Base-by-base conservation (phyloP, 2,329 filamentous ascomycete genomes). In the Drechslerella coelobrocha region DNA sequence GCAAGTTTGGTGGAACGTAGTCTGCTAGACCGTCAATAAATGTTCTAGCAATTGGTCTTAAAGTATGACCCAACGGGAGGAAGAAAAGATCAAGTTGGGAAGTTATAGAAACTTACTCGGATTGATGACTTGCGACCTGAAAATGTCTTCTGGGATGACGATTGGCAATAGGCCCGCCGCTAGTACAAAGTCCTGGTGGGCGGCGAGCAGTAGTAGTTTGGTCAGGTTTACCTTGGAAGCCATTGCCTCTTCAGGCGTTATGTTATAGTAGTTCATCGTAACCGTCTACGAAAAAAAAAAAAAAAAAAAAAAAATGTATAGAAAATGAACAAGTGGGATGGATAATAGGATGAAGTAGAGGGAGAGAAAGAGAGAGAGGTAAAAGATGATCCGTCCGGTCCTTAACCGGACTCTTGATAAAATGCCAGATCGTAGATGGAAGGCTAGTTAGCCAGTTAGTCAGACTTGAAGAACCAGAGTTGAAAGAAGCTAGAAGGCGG, bases 121-220 rank as follows among this genome's bases (percentile, higher is more conserved):
- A 48, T 61, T 69, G 23, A 61, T 17, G 17, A 69, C 51, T 31
- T 57, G 37, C 3, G 43, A n/a, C 21, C 23, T 29, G 10, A 56
- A 34, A n/a, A 61, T 48, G 51, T 69, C 63, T 1, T 26, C 43
- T n/a, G 63, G 63, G 50, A 69, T 69, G 3, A 57, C 34, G 39
- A 57, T 21, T 9, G 63, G 56, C 19, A 61, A 10, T 19, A 69
- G 12, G 6, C 63, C 63, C 34, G 56, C 56, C 37, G 52, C 56
- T 0, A 52, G 51, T 21, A 61, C 51, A 2, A 53, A 1, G 6
- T 61, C 56, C 5, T 52, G 23, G 12, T 52, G 51, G 9, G 31
- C 34, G 26, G 63, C 51, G 14, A 61, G 21, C 45, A 57, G 51
- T 3, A 69, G 43, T 17, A 69, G 47, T 24, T 52, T 26, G 4